Percentiles rank a stretch among this genome's conserved stretches.
Evolutionary conservation across 306 rosid species (phyloP).

Genomic region (Cucurbita argyrosperma): DNA sequence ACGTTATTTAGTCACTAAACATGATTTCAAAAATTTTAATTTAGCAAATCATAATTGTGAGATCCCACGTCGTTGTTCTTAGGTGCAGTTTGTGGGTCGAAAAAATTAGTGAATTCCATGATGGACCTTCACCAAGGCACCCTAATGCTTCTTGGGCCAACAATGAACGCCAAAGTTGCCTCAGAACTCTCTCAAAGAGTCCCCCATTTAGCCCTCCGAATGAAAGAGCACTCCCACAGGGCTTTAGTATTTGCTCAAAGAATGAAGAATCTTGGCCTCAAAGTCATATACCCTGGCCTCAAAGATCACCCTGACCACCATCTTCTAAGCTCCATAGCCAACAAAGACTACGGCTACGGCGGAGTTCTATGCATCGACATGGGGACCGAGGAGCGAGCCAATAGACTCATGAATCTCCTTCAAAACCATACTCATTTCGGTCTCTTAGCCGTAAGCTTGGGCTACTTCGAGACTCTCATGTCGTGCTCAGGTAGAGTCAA

Average conservation of each 20-base stretch:
- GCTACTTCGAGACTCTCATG: constrained; percentile 88
- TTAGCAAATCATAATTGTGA: neutral
- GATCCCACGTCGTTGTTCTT: neutral
- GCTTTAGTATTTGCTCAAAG: constrained; percentile 46
- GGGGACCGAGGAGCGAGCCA: constrained; percentile 83
- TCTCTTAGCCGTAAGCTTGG: constrained; percentile 82
- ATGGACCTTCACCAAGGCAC: constrained; percentile 91
- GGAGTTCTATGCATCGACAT: constrained; percentile 74
- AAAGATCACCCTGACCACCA: constrained; percentile 63
- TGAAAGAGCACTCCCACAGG: constrained; percentile 67
- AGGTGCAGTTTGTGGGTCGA: constrained; percentile 86
- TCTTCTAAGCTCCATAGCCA: constrained; percentile 37
- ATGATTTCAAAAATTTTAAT: neutral
- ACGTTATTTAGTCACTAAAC: too few relatives aligned
- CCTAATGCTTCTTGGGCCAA: constrained; percentile 79
- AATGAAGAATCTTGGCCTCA: constrained; percentile 42
- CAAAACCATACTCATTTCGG: constrained; percentile 71
- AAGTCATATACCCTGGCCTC: constrained; percentile 74
- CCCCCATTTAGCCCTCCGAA: constrained; percentile 58
- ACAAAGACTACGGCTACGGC: constrained; percentile 66
- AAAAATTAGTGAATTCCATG: constrained; percentile 66
- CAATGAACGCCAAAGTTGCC: constrained; percentile 88
- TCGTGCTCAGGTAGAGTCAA: constrained; percentile 57
- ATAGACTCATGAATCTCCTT: constrained; percentile 42
- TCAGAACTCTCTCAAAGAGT: constrained; percentile 77